phyloP scores from a whole-genome alignment of 768 basidiomycete species.

The Lentinus brumalis region DNA sequence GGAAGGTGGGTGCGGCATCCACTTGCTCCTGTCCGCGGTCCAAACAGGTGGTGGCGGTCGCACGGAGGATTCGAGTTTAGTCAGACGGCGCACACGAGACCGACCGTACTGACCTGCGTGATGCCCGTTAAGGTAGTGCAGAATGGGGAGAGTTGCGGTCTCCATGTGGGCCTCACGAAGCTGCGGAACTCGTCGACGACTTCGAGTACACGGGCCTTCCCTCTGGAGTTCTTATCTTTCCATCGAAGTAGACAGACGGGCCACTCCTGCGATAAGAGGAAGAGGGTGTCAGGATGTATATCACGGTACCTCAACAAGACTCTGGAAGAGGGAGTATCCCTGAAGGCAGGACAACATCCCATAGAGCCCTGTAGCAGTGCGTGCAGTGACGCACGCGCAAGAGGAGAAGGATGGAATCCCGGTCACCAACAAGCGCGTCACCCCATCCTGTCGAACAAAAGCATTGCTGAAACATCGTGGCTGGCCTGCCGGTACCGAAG shows the following conservation, averaged over 20 bases:
- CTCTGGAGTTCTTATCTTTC: slow-evolving; percentile 60
- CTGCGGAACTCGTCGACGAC: slow-evolving; percentile 82
- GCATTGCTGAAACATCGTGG: too few relatives aligned
- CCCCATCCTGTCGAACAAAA: too few relatives aligned
- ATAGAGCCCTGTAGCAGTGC: too few relatives aligned
- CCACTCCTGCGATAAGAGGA: slow-evolving; percentile 66
- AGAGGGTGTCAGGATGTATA: not conserved
- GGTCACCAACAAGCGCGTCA: too few relatives aligned
- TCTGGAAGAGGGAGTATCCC: not conserved
- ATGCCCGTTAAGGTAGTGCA: slow-evolving; percentile 91
- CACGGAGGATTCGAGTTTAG: not conserved
- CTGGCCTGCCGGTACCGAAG: too few relatives aligned
- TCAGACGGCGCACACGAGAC: slow-evolving; percentile 5
- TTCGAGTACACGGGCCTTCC: slow-evolving; percentile 58
- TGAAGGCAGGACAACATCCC: too few relatives aligned
- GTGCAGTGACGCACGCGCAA: too few relatives aligned
- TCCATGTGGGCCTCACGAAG: slow-evolving; percentile 88
- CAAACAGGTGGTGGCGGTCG: not conserved
- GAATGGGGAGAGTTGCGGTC: slow-evolving; percentile 77
- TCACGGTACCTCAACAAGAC: not conserved
- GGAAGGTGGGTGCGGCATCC: slow-evolving; percentile 74
- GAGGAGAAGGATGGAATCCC: too few relatives aligned
- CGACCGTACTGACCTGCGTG: slow-evolving; percentile 67
- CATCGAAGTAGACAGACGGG: slow-evolving; percentile 89
- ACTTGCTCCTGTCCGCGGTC: slow-evolving; percentile 68